phyloP scores from a whole-genome alignment of 2,329 filamentous ascomycete genomes.

The Emydomyces testavorans region DNA sequence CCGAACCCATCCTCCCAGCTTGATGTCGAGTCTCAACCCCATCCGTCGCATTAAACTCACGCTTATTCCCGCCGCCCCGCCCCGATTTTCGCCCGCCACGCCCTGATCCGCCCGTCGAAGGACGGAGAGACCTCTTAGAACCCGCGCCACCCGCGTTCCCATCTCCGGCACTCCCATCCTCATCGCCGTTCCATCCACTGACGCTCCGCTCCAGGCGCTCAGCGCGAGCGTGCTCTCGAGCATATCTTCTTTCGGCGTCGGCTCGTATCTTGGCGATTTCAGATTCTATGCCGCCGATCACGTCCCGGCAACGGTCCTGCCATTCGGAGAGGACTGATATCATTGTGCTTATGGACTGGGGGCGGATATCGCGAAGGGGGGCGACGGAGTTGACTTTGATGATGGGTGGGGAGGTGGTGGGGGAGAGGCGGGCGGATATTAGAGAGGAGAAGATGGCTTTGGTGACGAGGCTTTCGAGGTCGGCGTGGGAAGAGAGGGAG shows the following conservation, averaged over 20 bases:
- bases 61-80: slow-evolving; percentile 14
- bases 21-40: slow-evolving; percentile 8
- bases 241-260: slow-evolving; percentile 45
- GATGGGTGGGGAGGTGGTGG: slow-evolving; percentile 62
- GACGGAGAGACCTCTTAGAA: slow-evolving; percentile 12
- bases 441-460: slow-evolving; percentile 78
- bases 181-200: slow-evolving; percentile 27
- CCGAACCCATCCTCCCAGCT: not conserved
- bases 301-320: slow-evolving; percentile 64
- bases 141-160: slow-evolving; percentile 24
- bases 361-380: slow-evolving; percentile 73
- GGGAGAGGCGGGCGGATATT: slow-evolving; percentile 72
- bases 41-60: slow-evolving; percentile 16
- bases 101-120: slow-evolving; percentile 9
- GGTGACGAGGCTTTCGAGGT: slow-evolving; percentile 78
- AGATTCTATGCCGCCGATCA: slow-evolving; percentile 61
- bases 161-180: slow-evolving; percentile 17
- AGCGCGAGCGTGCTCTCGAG: slow-evolving; percentile 40
- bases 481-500: slow-evolving; percentile 52
- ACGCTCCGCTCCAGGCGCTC: slow-evolving; percentile 42
- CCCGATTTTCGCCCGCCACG: slow-evolving; percentile 9
- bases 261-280: slow-evolving; percentile 58
- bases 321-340: slow-evolving; percentile 58
- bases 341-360: slow-evolving; percentile 58
- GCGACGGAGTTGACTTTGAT: slow-evolving; percentile 72